Evolutionary conservation across 345 rosid species (phyloP).

Genomic region (Hypericum androsaemum): DNA sequence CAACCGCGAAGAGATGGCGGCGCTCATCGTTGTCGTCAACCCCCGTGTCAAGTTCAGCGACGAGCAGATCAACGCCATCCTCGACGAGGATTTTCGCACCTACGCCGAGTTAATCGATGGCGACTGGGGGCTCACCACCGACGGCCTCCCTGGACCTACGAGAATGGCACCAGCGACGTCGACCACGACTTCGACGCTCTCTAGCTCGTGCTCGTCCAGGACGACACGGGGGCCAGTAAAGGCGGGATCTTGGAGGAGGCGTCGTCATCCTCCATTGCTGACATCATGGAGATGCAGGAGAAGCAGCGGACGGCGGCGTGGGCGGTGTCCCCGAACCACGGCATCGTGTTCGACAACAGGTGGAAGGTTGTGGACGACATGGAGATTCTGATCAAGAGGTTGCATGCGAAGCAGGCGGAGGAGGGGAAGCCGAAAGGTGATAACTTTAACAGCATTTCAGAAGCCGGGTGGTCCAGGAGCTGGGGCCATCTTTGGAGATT

Average conservation of each 20-base stretch:
- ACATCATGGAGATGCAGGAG: conserved; percentile 70
- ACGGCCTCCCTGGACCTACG: conserved; percentile 83
- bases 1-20: conserved; percentile 91
- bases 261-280: conserved; percentile 68
- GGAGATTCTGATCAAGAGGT: conserved; percentile 81
- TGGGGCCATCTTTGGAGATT: conserved; percentile 67
- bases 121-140: conserved; percentile 85
- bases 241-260: too few relatives aligned
- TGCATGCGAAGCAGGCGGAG: conserved; percentile 76
- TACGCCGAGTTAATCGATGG: conserved; percentile 91
- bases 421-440: conserved; percentile 64
- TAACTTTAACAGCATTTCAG: conserved; percentile 82
- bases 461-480: conserved; percentile 93
- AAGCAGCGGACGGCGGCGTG: conserved; percentile 88
- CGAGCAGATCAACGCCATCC: too few relatives aligned
- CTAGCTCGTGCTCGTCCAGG: conserved; percentile 53
- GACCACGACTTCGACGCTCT: conserved; percentile 87
- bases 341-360: conserved; percentile 92
- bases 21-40: conserved; percentile 75
- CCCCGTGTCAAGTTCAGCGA: too few relatives aligned
- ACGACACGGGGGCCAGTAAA: conserved; percentile 37
- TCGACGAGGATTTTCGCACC: conserved; percentile 94
- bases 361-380: conserved; percentile 94
- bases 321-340: conserved; percentile 96
- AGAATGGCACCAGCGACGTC: conserved; percentile 69